Conservation (phyloP, 1,284 basidiomycete species). For the Sporisorium scitamineum region DNA sequence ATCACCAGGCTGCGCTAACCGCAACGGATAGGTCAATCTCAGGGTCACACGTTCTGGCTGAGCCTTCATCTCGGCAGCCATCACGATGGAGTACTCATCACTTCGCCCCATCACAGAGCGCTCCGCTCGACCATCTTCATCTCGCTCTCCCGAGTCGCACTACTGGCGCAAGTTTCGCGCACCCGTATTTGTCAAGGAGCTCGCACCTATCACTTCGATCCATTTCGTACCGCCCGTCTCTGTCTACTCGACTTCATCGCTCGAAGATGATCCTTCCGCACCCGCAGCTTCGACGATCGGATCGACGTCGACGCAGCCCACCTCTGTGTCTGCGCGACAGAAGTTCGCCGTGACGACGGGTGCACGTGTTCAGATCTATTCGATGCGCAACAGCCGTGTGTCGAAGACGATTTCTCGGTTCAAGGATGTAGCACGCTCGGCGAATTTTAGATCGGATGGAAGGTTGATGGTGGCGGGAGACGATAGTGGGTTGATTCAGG, state of each 20-base stretch:
- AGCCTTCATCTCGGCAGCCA: background rate
- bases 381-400: slow-evolving; percentile 92
- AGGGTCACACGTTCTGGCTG: background rate
- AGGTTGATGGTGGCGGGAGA: slow-evolving; percentile 95
- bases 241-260: slow-evolving; percentile 29
- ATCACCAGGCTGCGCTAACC: background rate
- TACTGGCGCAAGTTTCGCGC: slow-evolving; percentile 67
- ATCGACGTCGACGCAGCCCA: slow-evolving; percentile 33
- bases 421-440: slow-evolving; percentile 87
- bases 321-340: slow-evolving; percentile 50
- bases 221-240: slow-evolving; percentile 62
- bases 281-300: slow-evolving; percentile 20
- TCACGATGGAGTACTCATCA: slow-evolving; percentile 37
- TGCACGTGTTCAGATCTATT: slow-evolving; percentile 93
- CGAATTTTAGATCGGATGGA: slow-evolving; percentile 80
- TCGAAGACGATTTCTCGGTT: slow-evolving; percentile 96
- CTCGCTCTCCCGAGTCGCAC: slow-evolving; percentile 55
- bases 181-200: slow-evolving; percentile 66
- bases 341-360: slow-evolving; percentile 95
- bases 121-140: slow-evolving; percentile 32
- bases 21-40: background rate
- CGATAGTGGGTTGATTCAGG: slow-evolving; percentile 91
- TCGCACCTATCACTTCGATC: slow-evolving; percentile 66
- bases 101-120: slow-evolving; percentile 29
- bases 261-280: slow-evolving; percentile 23